These are phyloP conservation scores for Ceratocystis variospora DNA, from an alignment of 2,329 filamentous ascomycete genomes.

Conservation along the genomic window DNA sequence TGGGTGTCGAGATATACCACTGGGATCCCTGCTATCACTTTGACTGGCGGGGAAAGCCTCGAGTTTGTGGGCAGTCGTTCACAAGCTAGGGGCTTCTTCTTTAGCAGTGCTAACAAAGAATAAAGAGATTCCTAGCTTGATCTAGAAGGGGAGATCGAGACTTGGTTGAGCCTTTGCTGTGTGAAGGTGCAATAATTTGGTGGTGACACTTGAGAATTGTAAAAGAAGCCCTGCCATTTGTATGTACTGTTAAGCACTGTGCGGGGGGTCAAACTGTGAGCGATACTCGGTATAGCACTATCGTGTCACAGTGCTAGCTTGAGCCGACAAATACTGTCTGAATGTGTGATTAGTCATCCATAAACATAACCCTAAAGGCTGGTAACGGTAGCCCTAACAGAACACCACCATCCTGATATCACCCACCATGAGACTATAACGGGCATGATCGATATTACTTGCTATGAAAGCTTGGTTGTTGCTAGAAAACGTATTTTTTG, in stretches of 20 bases:
- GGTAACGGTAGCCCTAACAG: not conserved
- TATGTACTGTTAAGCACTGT: not conserved
- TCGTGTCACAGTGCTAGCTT: not conserved
- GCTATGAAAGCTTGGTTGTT: no score
- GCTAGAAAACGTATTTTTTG: no score
- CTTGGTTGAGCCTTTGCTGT: not conserved
- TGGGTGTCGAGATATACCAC: conserved; percentile 3
- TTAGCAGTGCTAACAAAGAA: not conserved
- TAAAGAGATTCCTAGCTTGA: not conserved
- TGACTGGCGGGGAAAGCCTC: conserved; percentile 5
- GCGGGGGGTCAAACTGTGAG: not conserved
- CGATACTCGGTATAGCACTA: no score
- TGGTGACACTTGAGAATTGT: not conserved
- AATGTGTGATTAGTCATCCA: not conserved
- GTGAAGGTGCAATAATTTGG: not conserved
- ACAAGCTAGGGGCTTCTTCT: not conserved
- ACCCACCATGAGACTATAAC: no score
- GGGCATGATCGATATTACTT: no score
- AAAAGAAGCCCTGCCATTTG: not conserved
- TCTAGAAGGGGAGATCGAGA: not conserved
- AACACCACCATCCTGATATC: not conserved
- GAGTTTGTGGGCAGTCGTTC: not conserved
- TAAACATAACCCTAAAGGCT: fast-evolving
- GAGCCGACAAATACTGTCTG: not conserved
- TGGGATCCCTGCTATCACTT: conserved; percentile 3